Evolutionary conservation across 2,329 filamentous ascomycete genomes (phyloP).

Genomic region (Leptographium flavum): DNA sequence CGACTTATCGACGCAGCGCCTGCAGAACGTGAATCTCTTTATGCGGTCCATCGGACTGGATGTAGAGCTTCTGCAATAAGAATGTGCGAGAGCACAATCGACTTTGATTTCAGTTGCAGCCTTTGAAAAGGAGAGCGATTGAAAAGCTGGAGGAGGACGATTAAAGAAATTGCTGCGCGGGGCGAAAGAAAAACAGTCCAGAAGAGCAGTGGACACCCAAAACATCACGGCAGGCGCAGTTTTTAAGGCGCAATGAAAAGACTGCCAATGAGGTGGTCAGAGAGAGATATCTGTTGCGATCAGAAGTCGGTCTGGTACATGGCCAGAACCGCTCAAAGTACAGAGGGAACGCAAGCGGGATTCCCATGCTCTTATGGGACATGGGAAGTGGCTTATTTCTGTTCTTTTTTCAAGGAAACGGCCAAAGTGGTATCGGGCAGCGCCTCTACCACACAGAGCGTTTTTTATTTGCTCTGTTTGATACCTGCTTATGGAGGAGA

Average conservation of each 20-base stretch:
- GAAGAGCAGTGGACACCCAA: no score
- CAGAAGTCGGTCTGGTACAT: no score
- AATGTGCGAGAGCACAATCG: no score
- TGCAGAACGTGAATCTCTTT: slow-evolving; percentile 92
- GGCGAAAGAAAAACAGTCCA: not conserved
- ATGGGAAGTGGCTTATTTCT: not conserved
- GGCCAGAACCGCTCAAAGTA: no score
- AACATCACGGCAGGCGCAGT: not conserved
- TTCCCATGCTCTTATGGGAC: not conserved
- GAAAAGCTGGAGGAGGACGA: not conserved
- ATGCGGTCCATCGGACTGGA: slow-evolving; percentile 98
- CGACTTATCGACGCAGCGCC: slow-evolving; percentile 68
- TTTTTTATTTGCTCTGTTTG: slow-evolving; percentile 6
- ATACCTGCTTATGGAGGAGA: not conserved
- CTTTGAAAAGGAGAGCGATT: no score
- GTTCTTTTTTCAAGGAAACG: slow-evolving; percentile 7
- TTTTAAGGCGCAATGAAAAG: no score
- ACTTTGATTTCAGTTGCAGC: no score
- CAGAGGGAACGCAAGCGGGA: no score
- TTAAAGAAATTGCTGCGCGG: no score
- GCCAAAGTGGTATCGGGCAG: not conserved
- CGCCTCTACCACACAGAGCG: not conserved
- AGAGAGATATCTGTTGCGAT: no score
- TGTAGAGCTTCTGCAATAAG: slow-evolving; percentile 53
- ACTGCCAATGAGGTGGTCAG: no score